phyloP scores from a whole-genome alignment of 768 basidiomycete species.

The Ramaria rubella region DNA sequence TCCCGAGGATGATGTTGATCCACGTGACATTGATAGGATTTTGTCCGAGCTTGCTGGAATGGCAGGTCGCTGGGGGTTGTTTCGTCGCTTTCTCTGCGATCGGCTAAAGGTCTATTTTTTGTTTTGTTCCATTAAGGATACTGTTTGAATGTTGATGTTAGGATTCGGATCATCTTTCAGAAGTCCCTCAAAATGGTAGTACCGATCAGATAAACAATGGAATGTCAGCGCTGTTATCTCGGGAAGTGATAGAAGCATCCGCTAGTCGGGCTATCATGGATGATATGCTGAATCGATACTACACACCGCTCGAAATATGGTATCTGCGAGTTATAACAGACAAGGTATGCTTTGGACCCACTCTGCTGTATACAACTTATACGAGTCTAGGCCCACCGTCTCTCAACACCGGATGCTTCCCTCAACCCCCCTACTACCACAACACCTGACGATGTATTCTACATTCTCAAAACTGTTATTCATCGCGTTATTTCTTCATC shows the following conservation, averaged over 20 bases:
- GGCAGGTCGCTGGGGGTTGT: constrained; percentile 87
- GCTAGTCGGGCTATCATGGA: constrained; percentile 46
- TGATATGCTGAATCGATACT: constrained; percentile 63
- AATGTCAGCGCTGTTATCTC: background rate
- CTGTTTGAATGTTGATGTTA: no score
- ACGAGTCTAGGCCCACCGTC: constrained; percentile 66
- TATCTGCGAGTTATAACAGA: constrained; percentile 81
- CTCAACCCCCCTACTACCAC: constrained; percentile 62
- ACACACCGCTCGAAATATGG: constrained; percentile 88
- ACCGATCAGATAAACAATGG: background rate
- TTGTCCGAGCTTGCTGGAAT: constrained; percentile 86
- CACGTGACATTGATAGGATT: constrained; percentile 85
- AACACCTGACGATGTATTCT: constrained; percentile 91
- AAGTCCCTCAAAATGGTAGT: background rate
- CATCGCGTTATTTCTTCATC: constrained; percentile 75
- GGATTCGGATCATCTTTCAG: background rate
- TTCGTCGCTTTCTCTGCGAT: constrained; percentile 79
- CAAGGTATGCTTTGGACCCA: constrained; percentile 74
- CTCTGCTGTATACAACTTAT: background rate
- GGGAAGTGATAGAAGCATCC: constrained; percentile 16
- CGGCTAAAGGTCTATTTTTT: constrained; percentile 48
- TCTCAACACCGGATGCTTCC: constrained; percentile 68
- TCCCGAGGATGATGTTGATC: constrained; percentile 56
- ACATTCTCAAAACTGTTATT: constrained; percentile 83
- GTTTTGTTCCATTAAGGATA: background rate